A percentile compares a stretch with the other conserved stretches of the same genome.
phyloP scores from a whole-genome alignment of 1,139 yeast species.

The Yamadazyma diospyri region DNA sequence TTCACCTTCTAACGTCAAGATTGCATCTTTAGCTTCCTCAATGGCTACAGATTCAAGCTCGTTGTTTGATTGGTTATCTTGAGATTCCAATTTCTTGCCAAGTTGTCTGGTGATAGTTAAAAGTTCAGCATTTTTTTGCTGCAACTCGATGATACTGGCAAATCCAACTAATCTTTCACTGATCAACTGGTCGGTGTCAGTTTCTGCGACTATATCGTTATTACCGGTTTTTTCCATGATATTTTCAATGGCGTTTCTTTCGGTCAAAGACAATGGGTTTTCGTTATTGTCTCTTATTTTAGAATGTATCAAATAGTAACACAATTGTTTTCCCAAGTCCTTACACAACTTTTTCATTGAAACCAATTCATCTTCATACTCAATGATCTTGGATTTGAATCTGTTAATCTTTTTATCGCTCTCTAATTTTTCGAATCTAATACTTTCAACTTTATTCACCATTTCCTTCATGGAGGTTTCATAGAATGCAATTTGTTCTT shows the following conservation, averaged over 20 bases:
- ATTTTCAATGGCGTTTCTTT: conserved; percentile 50
- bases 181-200: conserved; percentile 71
- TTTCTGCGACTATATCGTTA: conserved; percentile 25
- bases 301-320: conserved; percentile 65
- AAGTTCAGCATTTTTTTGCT: conserved; percentile 70
- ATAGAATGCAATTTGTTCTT: conserved; percentile 49
- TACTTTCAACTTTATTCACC: conserved; percentile 35
- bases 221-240: conserved; percentile 38
- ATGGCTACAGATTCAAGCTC: conserved; percentile 56
- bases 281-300: conserved; percentile 50
- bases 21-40: conserved; percentile 75
- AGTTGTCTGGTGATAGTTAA: conserved; percentile 64
- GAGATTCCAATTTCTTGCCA: conserved; percentile 63
- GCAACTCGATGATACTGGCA: conserved; percentile 61
- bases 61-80: conserved; percentile 38
- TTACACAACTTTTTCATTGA: conserved; percentile 53
- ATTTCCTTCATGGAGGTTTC: conserved; percentile 39
- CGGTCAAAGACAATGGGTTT: conserved; percentile 57
- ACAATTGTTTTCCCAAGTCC: conserved; percentile 80
- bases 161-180: conserved; percentile 73
- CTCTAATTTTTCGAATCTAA: conserved; percentile 37
- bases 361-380: conserved; percentile 38
- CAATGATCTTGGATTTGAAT: conserved; percentile 25
- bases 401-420: conserved; percentile 37
- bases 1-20: conserved; percentile 62